Base-by-base conservation (phyloP, 106 monocot genomes). In the Iris macrosiphon region DNA sequence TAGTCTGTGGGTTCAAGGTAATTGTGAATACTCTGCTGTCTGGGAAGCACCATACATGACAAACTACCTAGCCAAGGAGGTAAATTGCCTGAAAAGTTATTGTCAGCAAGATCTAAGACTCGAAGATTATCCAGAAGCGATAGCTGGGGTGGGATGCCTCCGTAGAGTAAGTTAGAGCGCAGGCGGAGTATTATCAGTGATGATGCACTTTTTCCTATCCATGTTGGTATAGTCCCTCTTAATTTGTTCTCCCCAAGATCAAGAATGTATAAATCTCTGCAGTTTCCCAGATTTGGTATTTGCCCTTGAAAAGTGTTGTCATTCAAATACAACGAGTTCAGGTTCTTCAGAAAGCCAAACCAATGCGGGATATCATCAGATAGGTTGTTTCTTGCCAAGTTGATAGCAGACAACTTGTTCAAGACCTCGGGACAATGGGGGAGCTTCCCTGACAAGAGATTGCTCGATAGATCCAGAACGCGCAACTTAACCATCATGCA, bases 231-330 rank as follows among this genome's bases (percentile, higher is more conserved):
- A 9, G 15, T 18, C 7, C 77, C 77, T 3, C 6, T 10, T 5
- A 71, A 39, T 10, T 42, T 45, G 24, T 71, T 77, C 21, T 41
- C 17, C 0, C 72, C 67, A 20, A 78, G 62, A 58, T 72, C 67
- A 19, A 72, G 61, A 14, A 38, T 27, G 4, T n/a, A 2, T 28
- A 72, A 57, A 0, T 3, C 9, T 11, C 14, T 57, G 7, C 62
- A 72, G 8, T 21, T 35, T 30, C 24, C 11, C 26, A 78, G 22
- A 13, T 16, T 26, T 7, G 78, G 66, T 12, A 72, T 28, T 19
- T 67, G 27, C 0, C 72, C 78, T 4, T 11, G 29, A 4, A 78
- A 15, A 18, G 4, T 63, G 10, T 78, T 78, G 28, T 45, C 57
- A 0, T 30, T 45, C 33, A 77, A 49, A 8, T 61, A 46, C 6